Evolutionary conservation across 345 rosid species (phyloP).

Genomic region (Salix udensis): DNA sequence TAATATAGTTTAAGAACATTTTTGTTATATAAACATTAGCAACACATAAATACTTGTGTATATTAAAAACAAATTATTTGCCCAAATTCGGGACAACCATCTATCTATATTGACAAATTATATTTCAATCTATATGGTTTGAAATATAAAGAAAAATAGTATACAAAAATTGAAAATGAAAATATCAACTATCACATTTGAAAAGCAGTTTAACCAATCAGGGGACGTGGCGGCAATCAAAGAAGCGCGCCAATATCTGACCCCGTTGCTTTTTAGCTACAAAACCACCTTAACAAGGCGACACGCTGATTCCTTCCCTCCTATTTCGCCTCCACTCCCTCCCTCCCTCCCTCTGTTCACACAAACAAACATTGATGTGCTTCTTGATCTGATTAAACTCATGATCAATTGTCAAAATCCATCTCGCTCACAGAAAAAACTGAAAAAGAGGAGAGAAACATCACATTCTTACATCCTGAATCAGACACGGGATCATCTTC

Average conservation of each 20-base stretch:
- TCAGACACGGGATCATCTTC: background rate
- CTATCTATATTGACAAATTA: no score
- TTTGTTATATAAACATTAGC: no score
- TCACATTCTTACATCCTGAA: background rate
- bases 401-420: slow-evolving; percentile 8
- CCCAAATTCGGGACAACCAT: no score
- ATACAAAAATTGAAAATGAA: background rate
- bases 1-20: no score
- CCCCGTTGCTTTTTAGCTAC: slow-evolving; percentile 39
- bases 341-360: slow-evolving; percentile 15
- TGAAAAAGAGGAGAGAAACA: background rate
- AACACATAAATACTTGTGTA: no score
- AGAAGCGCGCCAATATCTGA: slow-evolving; percentile 64
- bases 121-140: no score
- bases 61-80: no score
- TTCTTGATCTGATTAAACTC: slow-evolving; percentile 9
- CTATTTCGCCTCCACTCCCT: slow-evolving; percentile 25
- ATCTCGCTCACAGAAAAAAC: background rate
- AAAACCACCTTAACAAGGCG: slow-evolving; percentile 26
- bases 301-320: slow-evolving; percentile 29
- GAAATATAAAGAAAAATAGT: background rate
- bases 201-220: slow-evolving; percentile 11
- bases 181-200: background rate
- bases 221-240: slow-evolving; percentile 38
- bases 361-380: background rate